Base-by-base conservation (phyloP, 1,284 basidiomycete genomes). In the Cryptococcus jaspeensis region DNA sequence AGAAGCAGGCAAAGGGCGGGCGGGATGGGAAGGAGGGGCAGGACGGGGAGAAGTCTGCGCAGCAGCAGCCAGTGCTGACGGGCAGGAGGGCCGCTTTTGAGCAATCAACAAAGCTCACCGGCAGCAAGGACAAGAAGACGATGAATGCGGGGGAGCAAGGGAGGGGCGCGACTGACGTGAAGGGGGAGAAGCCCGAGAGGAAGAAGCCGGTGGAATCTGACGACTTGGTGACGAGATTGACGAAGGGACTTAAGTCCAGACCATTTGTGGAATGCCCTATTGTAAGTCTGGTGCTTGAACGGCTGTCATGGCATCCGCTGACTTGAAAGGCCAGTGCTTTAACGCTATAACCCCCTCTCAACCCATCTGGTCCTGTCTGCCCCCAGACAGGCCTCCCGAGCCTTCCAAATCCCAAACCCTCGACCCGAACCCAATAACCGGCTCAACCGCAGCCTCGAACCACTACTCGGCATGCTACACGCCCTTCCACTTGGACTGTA, bases 381-480 rank as follows among this genome's bases (percentile, higher is more conserved):
- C 76, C 11, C 69, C 70, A 38, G 59, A 58, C 53, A 47, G 50
- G 23, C 49, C 54, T 13, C 59, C 58, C 5, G 50, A 51, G 18
- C 60, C 61, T 6, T 50, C 58, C 23, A 53, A 55, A 12, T 57
- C 59, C 2, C 55, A 60, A 4, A 53, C 55, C n/a, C 58, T 61
- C 0, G 61, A 67, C 20, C 52, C 59, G 13, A 60, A 66, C 47
- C 60, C 63, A 13, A 66, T 69, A 51, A 81, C 85, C 1, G 87
- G 85, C 0, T 90, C 89, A 84, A 89, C 87, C 0, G 91, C 62
- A 13, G 66, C 69, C 42, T 25, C 63, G 0, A 66, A 60, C 2
- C 63, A 71, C 54, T 72, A 69, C 56, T 58, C 68, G 0, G 67
- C 74, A 3, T 78, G 76, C 58, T 78, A 76, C 61, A 77, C 76